Conservation (phyloP, 345 rosid genomes). For the Ailanthus altissimus region DNA sequence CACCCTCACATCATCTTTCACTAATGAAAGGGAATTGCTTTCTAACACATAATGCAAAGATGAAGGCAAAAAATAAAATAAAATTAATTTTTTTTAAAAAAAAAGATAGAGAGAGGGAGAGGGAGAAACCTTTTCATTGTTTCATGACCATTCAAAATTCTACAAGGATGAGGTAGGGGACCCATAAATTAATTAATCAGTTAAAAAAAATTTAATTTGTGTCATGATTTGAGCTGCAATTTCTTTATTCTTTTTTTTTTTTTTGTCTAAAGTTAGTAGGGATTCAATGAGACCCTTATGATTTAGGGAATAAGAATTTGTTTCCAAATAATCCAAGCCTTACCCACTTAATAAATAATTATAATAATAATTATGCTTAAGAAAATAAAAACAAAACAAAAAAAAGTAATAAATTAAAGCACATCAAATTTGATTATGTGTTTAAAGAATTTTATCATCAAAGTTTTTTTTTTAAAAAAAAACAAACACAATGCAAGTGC, state of each 20-base stretch:
- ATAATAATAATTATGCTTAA: neutral
- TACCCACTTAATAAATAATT: slow-evolving; percentile 4
- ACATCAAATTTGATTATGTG: neutral
- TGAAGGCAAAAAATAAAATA: neutral
- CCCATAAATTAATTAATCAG: neutral
- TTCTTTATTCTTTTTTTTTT: neutral
- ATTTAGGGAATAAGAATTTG: slow-evolving; percentile 26
- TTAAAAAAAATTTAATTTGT: too few relatives aligned
- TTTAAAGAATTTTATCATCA: neutral
- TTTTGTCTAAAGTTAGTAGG: slow-evolving; percentile 28
- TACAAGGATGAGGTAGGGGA: slow-evolving; percentile 13
- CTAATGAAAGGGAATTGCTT: slow-evolving; percentile 21
- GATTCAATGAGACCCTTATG: slow-evolving; percentile 28
- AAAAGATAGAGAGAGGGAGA: neutral
- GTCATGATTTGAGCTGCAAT: slow-evolving; percentile 17
- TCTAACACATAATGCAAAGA: neutral
- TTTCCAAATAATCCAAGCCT: neutral
- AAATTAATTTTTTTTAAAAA: neutral
- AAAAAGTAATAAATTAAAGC: slow-evolving; percentile 20
- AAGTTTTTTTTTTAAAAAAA: neutral
- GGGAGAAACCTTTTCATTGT: neutral
- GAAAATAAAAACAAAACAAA: neutral
- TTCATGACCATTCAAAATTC: slow-evolving; percentile 28
- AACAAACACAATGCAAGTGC: neutral
- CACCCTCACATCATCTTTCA: slow-evolving; percentile 31